Percentiles rank a stretch among this genome's conserved stretches.
Evolutionary conservation across 2,329 filamentous ascomycete species (phyloP).

Genomic region (Endocalyx cinctus): DNA sequence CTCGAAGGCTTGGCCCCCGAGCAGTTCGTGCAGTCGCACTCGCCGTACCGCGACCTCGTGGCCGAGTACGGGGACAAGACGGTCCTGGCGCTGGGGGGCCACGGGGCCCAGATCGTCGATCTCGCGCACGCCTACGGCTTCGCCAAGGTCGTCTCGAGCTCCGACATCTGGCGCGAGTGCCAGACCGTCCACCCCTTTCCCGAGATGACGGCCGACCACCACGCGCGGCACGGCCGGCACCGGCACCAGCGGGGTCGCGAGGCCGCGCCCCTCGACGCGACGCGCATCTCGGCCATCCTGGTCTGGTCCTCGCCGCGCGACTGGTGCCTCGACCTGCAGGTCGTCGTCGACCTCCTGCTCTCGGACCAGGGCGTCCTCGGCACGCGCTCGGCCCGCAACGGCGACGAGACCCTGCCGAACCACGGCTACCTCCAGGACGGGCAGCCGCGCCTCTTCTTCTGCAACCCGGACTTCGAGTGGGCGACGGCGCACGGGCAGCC

Average conservation of each 20-base stretch:
- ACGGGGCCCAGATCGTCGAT: constrained; percentile 26
- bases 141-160: constrained; percentile 31
- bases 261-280: background rate
- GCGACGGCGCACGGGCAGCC: constrained; percentile 62
- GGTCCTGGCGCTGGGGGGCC: constrained; percentile 50
- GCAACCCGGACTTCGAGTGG: constrained; percentile 68
- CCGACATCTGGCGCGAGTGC: constrained; percentile 23
- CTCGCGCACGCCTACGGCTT: constrained; percentile 30
- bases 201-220: constrained; percentile 30
- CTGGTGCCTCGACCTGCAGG: constrained; percentile 30
- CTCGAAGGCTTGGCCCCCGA: constrained; percentile 42
- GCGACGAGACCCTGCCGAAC: constrained; percentile 28
- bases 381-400: constrained; percentile 58
- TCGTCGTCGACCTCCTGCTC: constrained; percentile 26
- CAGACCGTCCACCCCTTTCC: constrained; percentile 27
- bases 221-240: constrained; percentile 32
- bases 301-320: constrained; percentile 31
- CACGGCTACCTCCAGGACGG: constrained; percentile 46
- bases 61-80: constrained; percentile 42
- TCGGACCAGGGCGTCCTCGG: constrained; percentile 54
- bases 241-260: constrained; percentile 21
- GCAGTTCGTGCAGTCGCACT: constrained; percentile 69
- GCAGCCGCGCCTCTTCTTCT: constrained; percentile 64
- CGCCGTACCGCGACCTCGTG: constrained; percentile 61
- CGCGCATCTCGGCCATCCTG: constrained; percentile 26